Percentiles rank a stretch among this genome's conserved stretches.
These are phyloP conservation scores for Fusarium setosum DNA, from an alignment of 2,329 filamentous ascomycete genomes.

Conservation along the genomic window DNA sequence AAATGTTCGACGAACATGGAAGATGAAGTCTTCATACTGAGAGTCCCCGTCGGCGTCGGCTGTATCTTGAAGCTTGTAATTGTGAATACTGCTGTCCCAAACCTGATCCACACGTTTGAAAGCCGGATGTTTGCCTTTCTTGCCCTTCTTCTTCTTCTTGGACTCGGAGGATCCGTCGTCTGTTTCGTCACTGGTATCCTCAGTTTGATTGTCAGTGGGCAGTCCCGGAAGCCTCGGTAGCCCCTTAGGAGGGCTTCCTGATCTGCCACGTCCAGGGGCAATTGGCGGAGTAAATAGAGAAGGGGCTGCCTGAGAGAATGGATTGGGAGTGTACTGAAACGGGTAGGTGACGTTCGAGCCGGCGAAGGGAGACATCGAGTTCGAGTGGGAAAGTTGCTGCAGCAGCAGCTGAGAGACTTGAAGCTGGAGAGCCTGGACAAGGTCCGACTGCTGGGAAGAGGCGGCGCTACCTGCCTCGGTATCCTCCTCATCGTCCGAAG, in stretches of 20 bases:
- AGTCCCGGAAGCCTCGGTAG: not conserved
- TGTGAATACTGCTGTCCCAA: conserved; percentile 62
- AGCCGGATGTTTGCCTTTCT: conserved; percentile 43
- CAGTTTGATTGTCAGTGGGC: not conserved
- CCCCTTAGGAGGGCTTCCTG: not conserved
- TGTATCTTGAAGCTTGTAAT: conserved; percentile 66
- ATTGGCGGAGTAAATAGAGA: not conserved
- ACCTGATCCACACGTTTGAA: conserved; percentile 66
- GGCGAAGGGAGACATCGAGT: not conserved
- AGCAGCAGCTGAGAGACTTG: conserved; percentile 42
- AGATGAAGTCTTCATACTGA: conserved; percentile 82
- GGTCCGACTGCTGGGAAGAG: conserved; percentile 13
- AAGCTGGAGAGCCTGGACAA: conserved; percentile 45
- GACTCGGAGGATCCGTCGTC: conserved; percentile 3
- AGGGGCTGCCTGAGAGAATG: not conserved
- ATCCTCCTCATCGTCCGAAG: conserved; percentile 28
- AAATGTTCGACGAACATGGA: conserved; percentile 85
- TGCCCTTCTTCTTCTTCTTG: conserved; percentile 28
- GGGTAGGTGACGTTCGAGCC: conserved; percentile 1
- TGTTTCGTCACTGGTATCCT: not conserved
- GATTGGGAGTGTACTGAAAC: not conserved
- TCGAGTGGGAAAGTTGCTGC: conserved; percentile 28
- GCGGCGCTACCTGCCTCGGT: conserved; percentile 26
- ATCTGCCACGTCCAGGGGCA: not conserved
- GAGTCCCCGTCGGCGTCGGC: conserved; percentile 57